A percentile compares a stretch with the other conserved stretches of the same genome.
phyloP scores from a whole-genome alignment of 2,329 filamentous ascomycete genomes.

The Fusarium agapanthi region DNA sequence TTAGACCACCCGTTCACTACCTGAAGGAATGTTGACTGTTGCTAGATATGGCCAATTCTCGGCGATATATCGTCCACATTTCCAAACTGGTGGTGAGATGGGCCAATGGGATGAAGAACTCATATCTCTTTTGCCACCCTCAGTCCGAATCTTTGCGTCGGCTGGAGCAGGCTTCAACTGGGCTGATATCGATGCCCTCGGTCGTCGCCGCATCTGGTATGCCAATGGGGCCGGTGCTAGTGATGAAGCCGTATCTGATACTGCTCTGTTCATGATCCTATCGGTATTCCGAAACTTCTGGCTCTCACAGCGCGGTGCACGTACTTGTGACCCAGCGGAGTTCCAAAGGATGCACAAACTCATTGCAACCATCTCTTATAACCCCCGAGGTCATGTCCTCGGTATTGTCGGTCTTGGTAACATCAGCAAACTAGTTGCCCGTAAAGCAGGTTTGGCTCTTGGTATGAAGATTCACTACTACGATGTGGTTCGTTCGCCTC shows the following conservation, averaged over 20 bases:
- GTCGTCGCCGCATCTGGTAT: constrained; percentile 51
- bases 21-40: background rate
- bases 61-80: constrained; percentile 65
- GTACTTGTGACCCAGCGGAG: constrained; percentile 26
- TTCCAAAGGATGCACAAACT: constrained; percentile 30
- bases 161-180: constrained; percentile 71
- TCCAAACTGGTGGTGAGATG: constrained; percentile 71
- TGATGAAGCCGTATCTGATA: constrained; percentile 55
- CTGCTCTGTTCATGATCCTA: constrained; percentile 53
- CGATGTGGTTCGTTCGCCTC: constrained; percentile 49
- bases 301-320: constrained; percentile 46
- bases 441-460: constrained; percentile 55
- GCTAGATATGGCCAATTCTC: constrained; percentile 39
- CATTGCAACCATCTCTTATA: constrained; percentile 52
- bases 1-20: too few species aligned
- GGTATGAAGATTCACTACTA: constrained; percentile 65
- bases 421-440: constrained; percentile 56
- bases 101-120: constrained; percentile 67
- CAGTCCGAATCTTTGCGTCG: constrained; percentile 66
- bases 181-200: constrained; percentile 62
- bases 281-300: constrained; percentile 61
- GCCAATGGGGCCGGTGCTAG: constrained; percentile 54
- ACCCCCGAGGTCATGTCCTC: constrained; percentile 57
- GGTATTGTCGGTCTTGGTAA: constrained; percentile 63
- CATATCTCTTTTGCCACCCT: constrained; percentile 60